Evolutionary conservation across 2,329 filamentous ascomycete genomes (phyloP).

Genomic region (Diatrype stigma): DNA sequence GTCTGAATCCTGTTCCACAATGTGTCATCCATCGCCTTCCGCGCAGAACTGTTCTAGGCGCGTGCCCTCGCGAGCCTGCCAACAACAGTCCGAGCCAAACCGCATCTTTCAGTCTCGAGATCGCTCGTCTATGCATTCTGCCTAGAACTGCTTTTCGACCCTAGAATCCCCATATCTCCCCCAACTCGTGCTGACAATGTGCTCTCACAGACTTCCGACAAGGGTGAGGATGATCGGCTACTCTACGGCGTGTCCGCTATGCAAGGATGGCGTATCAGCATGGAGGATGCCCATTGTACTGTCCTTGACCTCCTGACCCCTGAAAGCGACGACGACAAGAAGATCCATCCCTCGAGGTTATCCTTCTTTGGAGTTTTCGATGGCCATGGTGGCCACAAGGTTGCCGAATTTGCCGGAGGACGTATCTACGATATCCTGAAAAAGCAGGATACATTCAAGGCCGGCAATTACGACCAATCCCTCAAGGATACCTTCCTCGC

Average conservation of each 20-base stretch:
- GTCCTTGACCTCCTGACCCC: slow-evolving; percentile 77
- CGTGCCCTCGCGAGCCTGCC: not conserved
- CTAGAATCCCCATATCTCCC: not conserved
- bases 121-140: not conserved
- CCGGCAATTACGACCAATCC: slow-evolving; percentile 88
- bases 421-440: slow-evolving; percentile 91
- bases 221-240: slow-evolving; percentile 88
- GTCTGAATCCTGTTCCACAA: not conserved
- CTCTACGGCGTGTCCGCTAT: slow-evolving; percentile 95
- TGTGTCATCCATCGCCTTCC: not conserved
- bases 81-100: not conserved
- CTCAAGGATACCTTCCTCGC: slow-evolving; percentile 96
- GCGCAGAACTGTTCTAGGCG: not conserved
- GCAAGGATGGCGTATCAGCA: slow-evolving; percentile 99
- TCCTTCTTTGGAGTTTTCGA: slow-evolving; percentile 98
- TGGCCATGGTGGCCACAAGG: slow-evolving; percentile 94
- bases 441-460: slow-evolving; percentile 91
- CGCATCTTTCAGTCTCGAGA: too few species aligned
- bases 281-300: slow-evolving; percentile 94
- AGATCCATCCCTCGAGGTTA: slow-evolving; percentile 65
- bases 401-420: slow-evolving; percentile 87
- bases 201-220: slow-evolving; percentile 68
- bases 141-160: not conserved
- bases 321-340: slow-evolving; percentile 53
- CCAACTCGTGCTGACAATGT: not conserved